Evolutionary conservation across 441 rosid genomes (phyloP).

Genomic region (Bruguiera hainesii): DNA sequence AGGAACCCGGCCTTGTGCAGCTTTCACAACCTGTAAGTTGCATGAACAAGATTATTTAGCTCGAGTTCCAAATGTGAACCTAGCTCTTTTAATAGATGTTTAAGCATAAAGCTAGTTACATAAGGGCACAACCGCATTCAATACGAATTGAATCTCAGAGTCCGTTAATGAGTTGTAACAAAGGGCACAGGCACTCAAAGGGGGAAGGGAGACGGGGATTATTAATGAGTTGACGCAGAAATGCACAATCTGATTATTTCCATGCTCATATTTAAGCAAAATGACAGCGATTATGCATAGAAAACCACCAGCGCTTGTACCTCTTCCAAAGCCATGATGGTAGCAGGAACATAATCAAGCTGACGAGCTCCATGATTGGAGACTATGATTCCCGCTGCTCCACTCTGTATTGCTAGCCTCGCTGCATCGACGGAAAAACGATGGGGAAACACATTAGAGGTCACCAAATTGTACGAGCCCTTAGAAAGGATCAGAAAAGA

Average conservation of each 20-base stretch:
- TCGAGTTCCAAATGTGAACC: no score
- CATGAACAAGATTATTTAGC: neutral
- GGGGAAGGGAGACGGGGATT: neutral
- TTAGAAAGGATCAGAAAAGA: neutral
- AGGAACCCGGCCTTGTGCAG: slow-evolving; percentile 76
- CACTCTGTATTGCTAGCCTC: slow-evolving; percentile 62
- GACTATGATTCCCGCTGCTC: slow-evolving; percentile 91
- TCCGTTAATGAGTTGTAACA: neutral
- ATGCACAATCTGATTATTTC: neutral
- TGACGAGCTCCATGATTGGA: slow-evolving; percentile 99
- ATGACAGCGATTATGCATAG: neutral
- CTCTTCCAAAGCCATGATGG: slow-evolving; percentile 91
- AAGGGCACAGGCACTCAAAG: neutral
- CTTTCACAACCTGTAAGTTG: slow-evolving; percentile 67
- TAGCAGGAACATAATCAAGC: slow-evolving; percentile 90
- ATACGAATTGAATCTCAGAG: no score
- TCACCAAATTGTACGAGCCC: neutral
- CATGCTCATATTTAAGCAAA: no score
- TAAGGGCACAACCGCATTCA: no score
- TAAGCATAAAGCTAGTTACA: neutral
- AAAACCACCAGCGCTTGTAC: slow-evolving; percentile 27
- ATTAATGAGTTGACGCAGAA: neutral
- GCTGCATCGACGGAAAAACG: slow-evolving; percentile 44
- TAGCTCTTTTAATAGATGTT: neutral
- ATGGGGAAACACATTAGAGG: neutral